These are phyloP conservation scores for Starmera caribaea DNA, from an alignment of 805 yeast genomes.

Conservation along the genomic window DNA sequence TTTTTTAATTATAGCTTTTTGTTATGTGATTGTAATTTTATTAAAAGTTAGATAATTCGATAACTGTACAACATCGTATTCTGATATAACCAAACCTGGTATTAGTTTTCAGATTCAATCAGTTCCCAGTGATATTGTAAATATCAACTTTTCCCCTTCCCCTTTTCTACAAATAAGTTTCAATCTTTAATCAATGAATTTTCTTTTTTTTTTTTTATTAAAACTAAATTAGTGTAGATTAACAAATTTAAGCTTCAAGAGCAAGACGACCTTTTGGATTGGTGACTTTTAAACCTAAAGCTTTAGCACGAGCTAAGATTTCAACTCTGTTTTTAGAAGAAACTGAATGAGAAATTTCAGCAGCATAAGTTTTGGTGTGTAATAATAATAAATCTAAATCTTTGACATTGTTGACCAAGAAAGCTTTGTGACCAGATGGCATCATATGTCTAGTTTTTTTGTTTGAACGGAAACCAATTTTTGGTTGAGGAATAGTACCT, in stretches of 20 bases:
- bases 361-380: conserved; percentile 99
- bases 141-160: too few species aligned
- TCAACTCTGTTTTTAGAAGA: conserved; percentile 98
- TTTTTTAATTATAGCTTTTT: too few species aligned
- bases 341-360: conserved; percentile 98
- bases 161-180: conserved; percentile 1
- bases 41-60: too few species aligned
- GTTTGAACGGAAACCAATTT: conserved; percentile 99
- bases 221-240: neutral
- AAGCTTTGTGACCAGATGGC: conserved; percentile 98
- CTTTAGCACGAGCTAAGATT: conserved; percentile 94
- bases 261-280: conserved; percentile 98
- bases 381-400: conserved; percentile 92
- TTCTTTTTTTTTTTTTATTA: neutral
- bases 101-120: too few species aligned
- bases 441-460: conserved; percentile 92
- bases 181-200: conserved; percentile 3
- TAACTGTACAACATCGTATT: too few species aligned
- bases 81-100: too few species aligned
- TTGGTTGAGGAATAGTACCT: conserved; percentile 98
- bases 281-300: conserved; percentile 97
- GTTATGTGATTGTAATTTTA: too few species aligned
- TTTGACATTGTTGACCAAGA: conserved; percentile 83
- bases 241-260: conserved; percentile 75
- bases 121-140: too few species aligned